Percentiles rank a stretch among this genome's conserved stretches.
These are phyloP conservation scores for Metarhizium brunneum DNA, from an alignment of 2,329 filamentous ascomycete species.

Conservation along the genomic window DNA sequence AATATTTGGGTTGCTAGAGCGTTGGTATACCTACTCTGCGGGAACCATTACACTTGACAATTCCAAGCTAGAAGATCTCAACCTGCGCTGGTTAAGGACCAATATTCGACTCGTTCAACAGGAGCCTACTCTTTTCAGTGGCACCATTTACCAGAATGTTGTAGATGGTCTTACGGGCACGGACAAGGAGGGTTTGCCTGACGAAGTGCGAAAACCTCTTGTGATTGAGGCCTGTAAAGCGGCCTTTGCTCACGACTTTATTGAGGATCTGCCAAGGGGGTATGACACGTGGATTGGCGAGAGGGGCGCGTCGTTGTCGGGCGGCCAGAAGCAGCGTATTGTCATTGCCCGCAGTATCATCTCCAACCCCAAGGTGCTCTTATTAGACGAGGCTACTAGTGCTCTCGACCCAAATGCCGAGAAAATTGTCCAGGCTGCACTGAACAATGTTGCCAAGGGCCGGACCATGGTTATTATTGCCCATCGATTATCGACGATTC, in stretches of 20 bases:
- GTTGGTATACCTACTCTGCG: slow-evolving; percentile 46
- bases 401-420: slow-evolving; percentile 39
- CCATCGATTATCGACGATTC: slow-evolving; percentile 49
- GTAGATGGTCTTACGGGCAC: slow-evolving; percentile 34
- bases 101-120: slow-evolving; percentile 44
- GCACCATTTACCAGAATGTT: slow-evolving; percentile 44
- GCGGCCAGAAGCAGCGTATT: slow-evolving; percentile 58
- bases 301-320: slow-evolving; percentile 53
- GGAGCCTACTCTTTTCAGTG: slow-evolving; percentile 45
- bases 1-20: slow-evolving; percentile 44
- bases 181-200: slow-evolving; percentile 24
- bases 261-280: slow-evolving; percentile 38
- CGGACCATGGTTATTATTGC: slow-evolving; percentile 63
- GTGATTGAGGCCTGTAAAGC: slow-evolving; percentile 39
- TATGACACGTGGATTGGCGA: slow-evolving; percentile 57
- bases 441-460: slow-evolving; percentile 42
- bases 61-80: slow-evolving; percentile 30
- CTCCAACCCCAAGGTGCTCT: slow-evolving; percentile 51
- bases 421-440: slow-evolving; percentile 44
- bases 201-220: slow-evolving; percentile 33
- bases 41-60: slow-evolving; percentile 38
- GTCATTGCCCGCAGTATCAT: slow-evolving; percentile 59
- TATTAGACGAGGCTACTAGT: slow-evolving; percentile 61
- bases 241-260: slow-evolving; percentile 45
- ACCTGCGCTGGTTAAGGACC: slow-evolving; percentile 43